Conservation (phyloP, 2,329 filamentous ascomycete genomes). For the Aspergillus piperis region DNA sequence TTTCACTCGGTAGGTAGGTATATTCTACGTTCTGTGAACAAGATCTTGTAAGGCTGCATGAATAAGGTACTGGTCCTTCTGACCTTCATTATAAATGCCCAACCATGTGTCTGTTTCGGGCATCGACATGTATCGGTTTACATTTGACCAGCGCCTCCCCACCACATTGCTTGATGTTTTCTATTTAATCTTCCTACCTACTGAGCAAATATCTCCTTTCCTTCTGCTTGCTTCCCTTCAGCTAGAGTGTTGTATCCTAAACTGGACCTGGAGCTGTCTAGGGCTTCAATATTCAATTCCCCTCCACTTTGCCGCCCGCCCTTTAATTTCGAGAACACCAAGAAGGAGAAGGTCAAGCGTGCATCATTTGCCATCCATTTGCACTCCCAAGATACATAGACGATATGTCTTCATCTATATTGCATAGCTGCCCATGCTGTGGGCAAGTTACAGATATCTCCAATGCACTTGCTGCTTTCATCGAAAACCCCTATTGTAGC, state of each 20-base stretch:
- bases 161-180: background rate
- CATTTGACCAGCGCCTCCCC: background rate
- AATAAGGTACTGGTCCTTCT: background rate
- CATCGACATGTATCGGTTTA: background rate
- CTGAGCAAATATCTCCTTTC: background rate
- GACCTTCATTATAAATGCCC: background rate
- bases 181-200: background rate
- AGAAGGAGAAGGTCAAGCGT: background rate
- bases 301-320: background rate
- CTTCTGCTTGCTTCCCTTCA: too few relatives aligned
- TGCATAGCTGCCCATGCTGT: slow-evolving; percentile 44
- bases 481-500: slow-evolving; percentile 42
- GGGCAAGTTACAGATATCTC: slow-evolving; percentile 41
- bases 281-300: background rate
- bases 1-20: too few relatives aligned
- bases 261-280: background rate
- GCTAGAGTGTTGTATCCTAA: background rate
- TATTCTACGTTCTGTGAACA: background rate
- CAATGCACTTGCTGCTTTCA: slow-evolving; percentile 37
- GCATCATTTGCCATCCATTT: background rate
- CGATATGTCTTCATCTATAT: slow-evolving; percentile 40
- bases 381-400: background rate
- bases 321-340: background rate
- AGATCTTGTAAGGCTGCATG: background rate
- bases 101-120: background rate